Conservation (phyloP, 2,329 filamentous ascomycete species). For the Botrytis fabae region DNA sequence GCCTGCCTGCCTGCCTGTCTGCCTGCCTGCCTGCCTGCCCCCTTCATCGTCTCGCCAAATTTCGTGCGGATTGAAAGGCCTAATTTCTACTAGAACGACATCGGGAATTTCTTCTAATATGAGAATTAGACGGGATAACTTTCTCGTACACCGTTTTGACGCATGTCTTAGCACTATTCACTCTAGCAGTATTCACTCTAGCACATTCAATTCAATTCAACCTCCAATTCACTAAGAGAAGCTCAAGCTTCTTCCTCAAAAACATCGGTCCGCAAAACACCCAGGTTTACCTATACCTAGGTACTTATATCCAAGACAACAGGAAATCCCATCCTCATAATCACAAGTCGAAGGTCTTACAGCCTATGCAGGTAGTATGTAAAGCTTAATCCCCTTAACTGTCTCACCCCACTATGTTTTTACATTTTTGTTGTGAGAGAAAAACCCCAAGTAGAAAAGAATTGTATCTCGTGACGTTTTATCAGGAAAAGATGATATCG, state of each 20-base stretch:
- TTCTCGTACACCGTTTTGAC: not conserved
- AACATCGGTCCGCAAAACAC: not conserved
- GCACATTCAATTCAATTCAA: not conserved
- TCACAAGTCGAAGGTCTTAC: not conserved
- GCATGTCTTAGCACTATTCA: not conserved
- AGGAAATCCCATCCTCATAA: not conserved
- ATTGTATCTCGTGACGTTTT: not conserved
- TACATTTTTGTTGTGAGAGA: not conserved
- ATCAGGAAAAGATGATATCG: not conserved
- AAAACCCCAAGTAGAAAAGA: not conserved
- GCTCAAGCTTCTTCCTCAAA: not conserved
- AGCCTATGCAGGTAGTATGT: not conserved
- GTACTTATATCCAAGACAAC: not conserved
- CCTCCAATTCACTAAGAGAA: not conserved
- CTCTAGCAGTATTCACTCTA: not conserved
- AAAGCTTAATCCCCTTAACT: not conserved
- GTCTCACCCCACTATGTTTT: not conserved
- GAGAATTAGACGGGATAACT: not conserved
- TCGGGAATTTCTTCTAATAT: not conserved
- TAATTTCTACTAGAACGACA: not conserved
- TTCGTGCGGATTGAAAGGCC: not conserved
- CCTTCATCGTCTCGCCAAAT: conserved; percentile 7
- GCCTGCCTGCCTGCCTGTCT: not conserved
- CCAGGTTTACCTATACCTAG: not conserved
- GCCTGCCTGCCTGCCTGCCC: not conserved